Conservation (phyloP, 1,139 yeast species). For the Hansenula sp. region DNA sequence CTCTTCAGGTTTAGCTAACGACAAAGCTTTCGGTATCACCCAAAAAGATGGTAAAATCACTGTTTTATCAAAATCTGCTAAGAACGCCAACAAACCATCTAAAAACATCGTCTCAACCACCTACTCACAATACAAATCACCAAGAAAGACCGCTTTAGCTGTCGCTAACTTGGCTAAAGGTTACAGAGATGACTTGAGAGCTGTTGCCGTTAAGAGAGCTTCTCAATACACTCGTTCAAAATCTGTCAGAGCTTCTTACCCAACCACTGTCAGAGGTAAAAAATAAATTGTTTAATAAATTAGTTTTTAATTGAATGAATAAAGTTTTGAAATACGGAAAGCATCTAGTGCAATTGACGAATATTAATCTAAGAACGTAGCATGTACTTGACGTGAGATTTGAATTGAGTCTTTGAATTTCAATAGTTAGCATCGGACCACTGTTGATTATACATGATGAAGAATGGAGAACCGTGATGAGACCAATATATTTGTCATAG, state of each 20-base stretch:
- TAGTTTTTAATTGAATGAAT: not conserved
- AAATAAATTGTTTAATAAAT: not conserved
- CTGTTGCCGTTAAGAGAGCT: conserved; percentile 41
- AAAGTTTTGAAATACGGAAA: not conserved
- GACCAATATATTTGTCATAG: no score
- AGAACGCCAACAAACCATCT: conserved; percentile 40
- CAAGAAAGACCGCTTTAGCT: conserved; percentile 40
- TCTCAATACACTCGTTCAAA: conserved; percentile 38
- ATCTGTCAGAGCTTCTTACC: not conserved
- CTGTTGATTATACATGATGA: no score
- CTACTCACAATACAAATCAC: conserved; percentile 39
- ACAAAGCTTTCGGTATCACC: conserved; percentile 42
- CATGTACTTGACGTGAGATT: no score
- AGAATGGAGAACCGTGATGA: no score
- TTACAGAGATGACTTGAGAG: conserved; percentile 44
- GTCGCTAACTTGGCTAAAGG: conserved; percentile 40
- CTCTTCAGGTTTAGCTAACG: conserved; percentile 43
- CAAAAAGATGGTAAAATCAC: conserved; percentile 36
- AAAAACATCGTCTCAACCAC: conserved; percentile 31
- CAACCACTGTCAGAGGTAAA: conserved; percentile 1
- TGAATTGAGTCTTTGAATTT: no score
- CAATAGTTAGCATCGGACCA: no score
- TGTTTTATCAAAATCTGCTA: conserved; percentile 36
- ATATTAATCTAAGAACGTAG: no score
- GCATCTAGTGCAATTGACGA: not conserved